Base-by-base conservation (phyloP, 2,329 filamentous ascomycete species). In the Leptographium galeiforme region DNA sequence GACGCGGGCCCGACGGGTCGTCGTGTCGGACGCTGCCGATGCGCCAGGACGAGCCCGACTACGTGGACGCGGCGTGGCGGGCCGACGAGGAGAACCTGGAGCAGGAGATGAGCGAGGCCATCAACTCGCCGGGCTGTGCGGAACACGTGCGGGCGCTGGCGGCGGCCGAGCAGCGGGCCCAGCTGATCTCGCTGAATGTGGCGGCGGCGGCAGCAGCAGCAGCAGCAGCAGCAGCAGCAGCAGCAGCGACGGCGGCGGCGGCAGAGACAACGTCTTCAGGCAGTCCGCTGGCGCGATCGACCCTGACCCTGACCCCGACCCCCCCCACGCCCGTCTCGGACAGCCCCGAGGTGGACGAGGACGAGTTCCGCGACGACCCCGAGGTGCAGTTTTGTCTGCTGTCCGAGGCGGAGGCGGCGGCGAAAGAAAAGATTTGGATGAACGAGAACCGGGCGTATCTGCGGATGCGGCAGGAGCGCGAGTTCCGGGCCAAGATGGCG, bases 361-460 rank as follows among this genome's bases (percentile, higher is more conserved):
- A 86, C 54, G 90, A 96, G 63, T 96, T 97, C 62, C 87, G 84
- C 40, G 82, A 94, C 61, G 93, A 98, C 57, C 85, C 83, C 0
- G 93, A 98, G 66, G 89, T 98, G 6, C 72, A 77, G 55, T 86
- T 86, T 61, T 95, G 90, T 63, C 68, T 89, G 39, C 75, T 97
- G 6, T 78, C 77, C 0, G 78, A 83, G 1, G 78, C 81, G 4
- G 90, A 97, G 68, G 79, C 84, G 2, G 78, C 78, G 38, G 80
- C 89, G 63, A 97, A 96, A 66, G 90, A 96, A 66, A 81, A 82
- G 56, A 87, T 97, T 51, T 98, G 93, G 93, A 82, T 95, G 45
- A 90, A 91, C 56, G 84, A 90, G 64, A 97, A 98, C 67, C 89
- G 93, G 65, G 89, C 94, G 60, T 98, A 90, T 79, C 75, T 98